Base-by-base conservation (phyloP, 495 filamentous ascomycete species). In the Xylaria curta region DNA sequence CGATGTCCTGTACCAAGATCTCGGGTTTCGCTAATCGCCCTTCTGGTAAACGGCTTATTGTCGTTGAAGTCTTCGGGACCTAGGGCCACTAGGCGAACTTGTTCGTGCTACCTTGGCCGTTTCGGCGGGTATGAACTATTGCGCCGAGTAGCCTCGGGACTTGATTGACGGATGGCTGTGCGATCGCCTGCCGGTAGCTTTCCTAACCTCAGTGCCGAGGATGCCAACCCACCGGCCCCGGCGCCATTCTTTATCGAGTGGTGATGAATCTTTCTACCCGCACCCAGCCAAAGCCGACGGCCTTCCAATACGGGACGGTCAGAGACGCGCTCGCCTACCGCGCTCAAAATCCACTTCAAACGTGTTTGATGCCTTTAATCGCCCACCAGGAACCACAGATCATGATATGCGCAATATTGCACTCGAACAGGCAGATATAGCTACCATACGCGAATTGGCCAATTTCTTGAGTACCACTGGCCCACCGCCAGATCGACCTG, bases 281-380 rank as follows among this genome's bases (percentile, higher is more conserved):
- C 61, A 66, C 40, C 70, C 70, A n/a, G 70, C 63, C 19, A 72
- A 67, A 51, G 12, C 53, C 4, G 38, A 61, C 42, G 63, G 38
- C 21, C 51, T 61, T 40, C 47, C 68, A 28, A 63, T 46, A 56
- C 59, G 4, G 33, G 58, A 64, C 15, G 44, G 59, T 38, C 42
- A 47, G 42, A 38, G 44, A 42, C 68, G 68, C 3, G 68, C 68
- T 36, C 63, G 59, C 26, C 58, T 76, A 26, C 68, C 70, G 59
- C 73, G 70, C 47, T 73, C 73, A 3, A 70, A 68, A 28, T 77
- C 75, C 2, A 66, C 71, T 9, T 77, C 73, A 26, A 68, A 71
- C 26, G 71, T 75, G 40, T 66, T 70, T 42, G 66, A 74, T 44
- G 38, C 68, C n/a, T 54, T 63, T 44, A 19, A 58, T 3, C 56